These are phyloP conservation scores for Penicillium sp. DNA, from an alignment of 2,329 filamentous ascomycete species.

Conservation along the genomic window DNA sequence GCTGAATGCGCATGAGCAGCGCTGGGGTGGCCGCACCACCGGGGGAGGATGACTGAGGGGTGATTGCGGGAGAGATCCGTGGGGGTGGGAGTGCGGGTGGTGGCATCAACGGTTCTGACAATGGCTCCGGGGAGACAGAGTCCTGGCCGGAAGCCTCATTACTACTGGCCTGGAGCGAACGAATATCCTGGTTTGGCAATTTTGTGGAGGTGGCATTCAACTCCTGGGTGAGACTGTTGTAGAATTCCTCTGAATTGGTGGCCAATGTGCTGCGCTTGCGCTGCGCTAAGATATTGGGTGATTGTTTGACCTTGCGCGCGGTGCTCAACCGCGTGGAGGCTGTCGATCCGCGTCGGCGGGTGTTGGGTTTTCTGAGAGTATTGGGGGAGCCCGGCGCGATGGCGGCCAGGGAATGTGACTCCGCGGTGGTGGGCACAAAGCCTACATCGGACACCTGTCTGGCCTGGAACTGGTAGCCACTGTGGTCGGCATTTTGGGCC, in stretches of 20 bases:
- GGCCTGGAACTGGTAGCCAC: slow-evolving; percentile 38
- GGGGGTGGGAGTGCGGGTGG: slow-evolving; percentile 49
- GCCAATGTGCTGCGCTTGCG: slow-evolving; percentile 39
- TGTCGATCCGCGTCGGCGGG: slow-evolving; percentile 36
- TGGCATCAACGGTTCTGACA: slow-evolving; percentile 54
- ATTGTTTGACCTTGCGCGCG: slow-evolving; percentile 44
- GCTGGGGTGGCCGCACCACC: slow-evolving; percentile 77
- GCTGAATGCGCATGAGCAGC: slow-evolving; percentile 76
- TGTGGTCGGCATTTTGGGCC: slow-evolving; percentile 43
- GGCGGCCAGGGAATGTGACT: slow-evolving; percentile 37
- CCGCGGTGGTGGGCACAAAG: slow-evolving; percentile 44
- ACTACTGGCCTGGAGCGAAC: slow-evolving; percentile 38
- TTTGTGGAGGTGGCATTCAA: slow-evolving; percentile 23
- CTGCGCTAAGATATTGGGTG: slow-evolving; percentile 47
- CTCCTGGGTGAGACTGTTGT: slow-evolving; percentile 40
- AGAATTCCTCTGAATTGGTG: slow-evolving; percentile 36
- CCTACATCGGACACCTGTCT: slow-evolving; percentile 41
- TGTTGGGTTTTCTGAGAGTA: slow-evolving; percentile 38
- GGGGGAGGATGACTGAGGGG: slow-evolving; percentile 27
- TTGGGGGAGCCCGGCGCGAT: slow-evolving; percentile 27
- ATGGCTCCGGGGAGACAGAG: slow-evolving; percentile 52
- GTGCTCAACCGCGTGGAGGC: slow-evolving; percentile 33
- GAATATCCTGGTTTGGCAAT: slow-evolving; percentile 27
- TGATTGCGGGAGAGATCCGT: slow-evolving; percentile 43
- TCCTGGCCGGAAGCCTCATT: slow-evolving; percentile 49